Conservation (phyloP, 345 rosid species). For the Sisymbrium irio region DNA sequence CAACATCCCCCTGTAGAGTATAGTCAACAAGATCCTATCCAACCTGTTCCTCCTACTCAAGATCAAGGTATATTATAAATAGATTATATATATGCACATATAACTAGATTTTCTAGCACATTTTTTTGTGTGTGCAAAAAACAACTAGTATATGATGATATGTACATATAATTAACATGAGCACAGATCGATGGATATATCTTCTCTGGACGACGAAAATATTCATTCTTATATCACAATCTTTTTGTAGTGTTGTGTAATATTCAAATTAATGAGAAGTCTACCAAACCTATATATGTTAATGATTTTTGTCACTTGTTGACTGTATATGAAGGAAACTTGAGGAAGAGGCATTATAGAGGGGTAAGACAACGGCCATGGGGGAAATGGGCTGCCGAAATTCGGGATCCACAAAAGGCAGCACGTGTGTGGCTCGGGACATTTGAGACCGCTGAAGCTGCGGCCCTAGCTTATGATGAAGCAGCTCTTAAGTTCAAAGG, state of each 20-base stretch:
- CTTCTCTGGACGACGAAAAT: not conserved
- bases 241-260: not conserved
- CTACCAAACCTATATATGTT: not conserved
- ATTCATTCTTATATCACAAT: not conserved
- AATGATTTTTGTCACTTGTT: conserved; percentile 4
- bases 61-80: conserved; percentile 28
- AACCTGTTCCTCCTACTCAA: conserved; percentile 26
- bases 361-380: conserved; percentile 68
- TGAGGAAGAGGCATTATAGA: conserved; percentile 52
- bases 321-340: conserved; percentile 32
- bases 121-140: not conserved
- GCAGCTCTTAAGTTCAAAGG: conserved; percentile 87
- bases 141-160: not conserved
- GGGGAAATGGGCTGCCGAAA: conserved; percentile 74
- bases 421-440: conserved; percentile 77
- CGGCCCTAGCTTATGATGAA: conserved; percentile 74
- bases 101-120: not conserved
- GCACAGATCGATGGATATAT: not conserved
- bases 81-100: not conserved
- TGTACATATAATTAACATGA: not conserved
- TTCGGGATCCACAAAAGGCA: conserved; percentile 60
- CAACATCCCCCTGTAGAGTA: conserved; percentile 31
- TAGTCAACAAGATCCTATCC: conserved; percentile 29
- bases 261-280: not conserved
- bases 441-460: conserved; percentile 75